phyloP scores from a whole-genome alignment of 1,284 basidiomycete genomes.

The Exsudoporus floridanus region DNA sequence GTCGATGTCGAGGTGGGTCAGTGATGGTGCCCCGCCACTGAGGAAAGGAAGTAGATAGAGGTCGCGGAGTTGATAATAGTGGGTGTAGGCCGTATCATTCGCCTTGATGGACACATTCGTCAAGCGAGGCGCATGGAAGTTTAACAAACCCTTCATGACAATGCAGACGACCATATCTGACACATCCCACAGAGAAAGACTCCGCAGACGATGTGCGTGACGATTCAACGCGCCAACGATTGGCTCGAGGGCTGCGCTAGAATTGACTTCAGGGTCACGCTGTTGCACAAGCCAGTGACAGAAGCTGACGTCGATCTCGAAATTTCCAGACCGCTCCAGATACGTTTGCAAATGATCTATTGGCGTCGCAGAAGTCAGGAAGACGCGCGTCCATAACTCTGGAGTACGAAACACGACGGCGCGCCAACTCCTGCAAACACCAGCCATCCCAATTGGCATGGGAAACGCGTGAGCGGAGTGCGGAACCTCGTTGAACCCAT shows the following conservation, averaged over 20 bases:
- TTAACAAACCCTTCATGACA: slow-evolving; percentile 6
- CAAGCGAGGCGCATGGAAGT: slow-evolving; percentile 6
- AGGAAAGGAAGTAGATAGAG: slow-evolving; percentile 19
- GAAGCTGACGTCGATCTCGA: slow-evolving; percentile 8
- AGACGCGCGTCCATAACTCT: slow-evolving; percentile 19
- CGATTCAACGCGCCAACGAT: slow-evolving; percentile 1
- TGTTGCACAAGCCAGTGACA: slow-evolving; percentile 15
- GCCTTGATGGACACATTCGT: slow-evolving; percentile 17
- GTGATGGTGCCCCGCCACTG: slow-evolving; percentile 5
- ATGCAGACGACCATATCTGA: slow-evolving; percentile 17
- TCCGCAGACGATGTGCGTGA: slow-evolving; percentile 11
- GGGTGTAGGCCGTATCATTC: neutral
- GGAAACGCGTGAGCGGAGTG: slow-evolving; percentile 3
- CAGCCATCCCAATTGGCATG: neutral
- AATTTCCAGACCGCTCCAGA: slow-evolving; percentile 11
- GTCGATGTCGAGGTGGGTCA: slow-evolving; percentile 18
- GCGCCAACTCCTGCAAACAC: slow-evolving; percentile 22
- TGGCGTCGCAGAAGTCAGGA: slow-evolving; percentile 17
- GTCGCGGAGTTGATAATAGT: slow-evolving; percentile 12
- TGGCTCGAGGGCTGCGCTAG: slow-evolving; percentile 1
- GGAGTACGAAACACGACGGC: slow-evolving; percentile 5
- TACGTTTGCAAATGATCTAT: slow-evolving; percentile 2
- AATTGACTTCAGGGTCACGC: neutral
- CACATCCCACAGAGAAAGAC: slow-evolving; percentile 19
- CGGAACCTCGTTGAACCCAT: slow-evolving; percentile 4